These are phyloP conservation scores for Hansenula lynferdii DNA, from an alignment of 1,139 yeast species.

Conservation along the genomic window DNA sequence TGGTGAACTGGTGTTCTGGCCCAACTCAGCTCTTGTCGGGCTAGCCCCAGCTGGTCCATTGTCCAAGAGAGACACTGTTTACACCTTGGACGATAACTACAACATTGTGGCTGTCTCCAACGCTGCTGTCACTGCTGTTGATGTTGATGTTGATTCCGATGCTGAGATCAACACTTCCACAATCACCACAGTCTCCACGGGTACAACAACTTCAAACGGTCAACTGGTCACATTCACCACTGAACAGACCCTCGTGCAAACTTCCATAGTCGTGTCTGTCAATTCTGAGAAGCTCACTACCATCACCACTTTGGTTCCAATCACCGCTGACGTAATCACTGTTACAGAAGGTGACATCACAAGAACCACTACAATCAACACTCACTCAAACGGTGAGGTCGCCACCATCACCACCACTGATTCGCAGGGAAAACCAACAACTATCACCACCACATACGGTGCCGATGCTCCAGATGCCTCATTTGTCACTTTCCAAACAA, in stretches of 20 bases:
- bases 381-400: background rate
- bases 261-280: background rate
- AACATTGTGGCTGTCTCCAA: constrained; percentile 1
- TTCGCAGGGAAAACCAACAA: background rate
- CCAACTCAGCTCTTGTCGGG: constrained; percentile 1
- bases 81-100: background rate
- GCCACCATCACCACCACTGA: background rate
- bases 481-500: background rate
- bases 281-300: background rate
- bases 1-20: constrained; percentile 1
- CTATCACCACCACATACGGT: constrained; percentile 1
- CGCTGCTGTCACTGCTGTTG: background rate
- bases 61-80: constrained; percentile 2
- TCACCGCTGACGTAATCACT: background rate
- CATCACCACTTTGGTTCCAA: constrained; percentile 1
- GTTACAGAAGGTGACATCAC: background rate
- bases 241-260: background rate
- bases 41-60: background rate
- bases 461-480: background rate
- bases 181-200: background rate
- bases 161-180: background rate
- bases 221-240: background rate
- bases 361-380: background rate
- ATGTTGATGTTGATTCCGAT: background rate
- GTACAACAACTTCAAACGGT: background rate